Base-by-base conservation (phyloP, 495 filamentous ascomycete species). In the Lasiosphaeria hispida region DNA sequence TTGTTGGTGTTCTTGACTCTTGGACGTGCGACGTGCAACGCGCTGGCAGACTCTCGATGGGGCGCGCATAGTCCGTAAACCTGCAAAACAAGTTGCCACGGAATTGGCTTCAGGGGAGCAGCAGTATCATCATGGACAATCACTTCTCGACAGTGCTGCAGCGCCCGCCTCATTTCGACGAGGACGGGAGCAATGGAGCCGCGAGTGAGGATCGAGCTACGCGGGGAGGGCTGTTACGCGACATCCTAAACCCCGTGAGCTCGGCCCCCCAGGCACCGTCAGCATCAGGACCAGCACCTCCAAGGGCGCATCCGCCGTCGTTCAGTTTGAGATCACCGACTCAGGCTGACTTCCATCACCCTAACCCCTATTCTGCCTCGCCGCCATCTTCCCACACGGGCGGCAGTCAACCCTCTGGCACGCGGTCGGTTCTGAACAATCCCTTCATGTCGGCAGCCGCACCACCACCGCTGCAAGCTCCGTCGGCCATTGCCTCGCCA, bases 141-240 rank as follows among this genome's bases (percentile, higher is more conserved):
- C 68, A 69, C 47, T 80, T 77, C 64, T 75, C 77, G 62, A 77
- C 71, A 11, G 73, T 77, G 63, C 68, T 79, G 67, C 74, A 77
- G 63, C 71, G 71, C 18, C 67, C 73, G 48, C 63, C 71, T 57
- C 68, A 70, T 62, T 70, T 72, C 47, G 69, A 73, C 62, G 69
- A 68, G 62, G 72, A 75, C 47, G 63, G 69, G 36, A 72, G 68
- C 38, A 67, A 61, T 47, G 59, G 60, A 18, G 58, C 52, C 15
- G 47, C 60, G 48, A 55, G 65, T 42, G 64, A 74, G 33, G 65
- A 69, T 63, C 64, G 65, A 64, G 59, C 62, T 41, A 63, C 69
- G 43, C 64, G 60, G 30, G 48, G 68, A 55, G 62, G 67, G 50
- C 57, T 68, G 23, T 58, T 68, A 55, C 72, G 73, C 69, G 71